Base-by-base conservation (phyloP, 2,329 filamentous ascomycete species). In the Sclerotiophoma versabilis region DNA sequence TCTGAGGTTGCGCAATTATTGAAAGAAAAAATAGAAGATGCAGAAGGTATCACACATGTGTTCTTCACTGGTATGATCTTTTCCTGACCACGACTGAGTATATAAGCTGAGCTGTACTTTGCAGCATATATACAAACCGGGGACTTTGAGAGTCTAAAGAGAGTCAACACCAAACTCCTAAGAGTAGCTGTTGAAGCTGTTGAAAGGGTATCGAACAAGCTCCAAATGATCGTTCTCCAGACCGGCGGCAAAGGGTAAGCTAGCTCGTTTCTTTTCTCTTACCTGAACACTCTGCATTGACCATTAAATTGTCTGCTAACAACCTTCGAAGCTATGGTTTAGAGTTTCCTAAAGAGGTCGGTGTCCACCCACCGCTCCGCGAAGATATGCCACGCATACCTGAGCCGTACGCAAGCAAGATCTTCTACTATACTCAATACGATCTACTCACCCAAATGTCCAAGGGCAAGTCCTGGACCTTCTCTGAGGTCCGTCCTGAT, bases 381-480 rank as follows among this genome's bases (percentile, higher is more conserved):
- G 32, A 47, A 12, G 10, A 38, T 15, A 47, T 47, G 32, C 34
- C 45, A 17, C 60, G 56, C 22, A 54, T 64, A 41, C 47, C 49
- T n/a, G 59, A 55, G 15, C 71, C 73, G 1, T 70, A 71, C 49
- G 69, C 65, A 37, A 70, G 73, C 41, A 63, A 66, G 25, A 68
- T 77, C 20, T 77, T 78, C 62, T 78, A 78, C 60, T 71, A 76
- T 54, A 65, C 73, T 9, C 75, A 78, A 63, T 63, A 75, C 19
- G 75, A 77, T 61, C 76, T 71, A 55, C 53, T 79, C 22, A 42
- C 65, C 23, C 52, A 60, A 14, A 75, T 69, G 39, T 60, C 74
- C 1, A 64, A 63, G 27, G 65, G 66, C 43, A 77, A 75, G 58
- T 32, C 50, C 3, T 78, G 76, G 76, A 74, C 62, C 19, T 78